Evolutionary conservation across 306 rosid species (phyloP).

Genomic region (Neltuma alba): DNA sequence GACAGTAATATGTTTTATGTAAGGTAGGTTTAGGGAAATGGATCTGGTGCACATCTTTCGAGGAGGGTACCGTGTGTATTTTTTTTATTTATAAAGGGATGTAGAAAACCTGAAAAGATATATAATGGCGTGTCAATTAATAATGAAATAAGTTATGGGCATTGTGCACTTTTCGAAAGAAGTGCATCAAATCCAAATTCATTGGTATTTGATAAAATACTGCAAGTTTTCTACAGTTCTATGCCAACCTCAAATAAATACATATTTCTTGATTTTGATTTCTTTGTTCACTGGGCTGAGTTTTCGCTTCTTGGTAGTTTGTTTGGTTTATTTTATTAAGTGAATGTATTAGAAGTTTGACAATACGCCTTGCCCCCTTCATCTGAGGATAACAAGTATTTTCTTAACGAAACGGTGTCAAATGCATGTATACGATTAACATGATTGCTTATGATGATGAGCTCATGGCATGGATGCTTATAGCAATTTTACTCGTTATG

Average conservation of each 20-base stretch:
- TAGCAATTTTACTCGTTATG: not conserved
- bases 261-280: not conserved
- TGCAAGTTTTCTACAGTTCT: not conserved
- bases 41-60: not conserved
- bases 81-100: too few species aligned
- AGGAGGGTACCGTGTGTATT: not conserved
- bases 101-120: too few species aligned
- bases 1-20: not conserved
- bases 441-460: too few species aligned
- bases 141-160: not conserved
- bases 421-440: too few species aligned
- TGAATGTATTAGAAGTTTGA: not conserved
- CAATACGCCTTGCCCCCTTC: not conserved
- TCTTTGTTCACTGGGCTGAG: not conserved
- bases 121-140: not conserved
- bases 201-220: not conserved
- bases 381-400: not conserved
- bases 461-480: not conserved
- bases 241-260: not conserved
- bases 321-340: not conserved
- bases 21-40: not conserved
- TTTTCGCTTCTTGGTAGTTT: not conserved
- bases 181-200: not conserved
- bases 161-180: not conserved
- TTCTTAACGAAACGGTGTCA: too few species aligned